A percentile compares a stretch with the other conserved stretches of the same genome.
These are phyloP conservation scores for Coniochaeta sp. DNA, from an alignment of 2,329 filamentous ascomycete species.

Conservation along the genomic window DNA sequence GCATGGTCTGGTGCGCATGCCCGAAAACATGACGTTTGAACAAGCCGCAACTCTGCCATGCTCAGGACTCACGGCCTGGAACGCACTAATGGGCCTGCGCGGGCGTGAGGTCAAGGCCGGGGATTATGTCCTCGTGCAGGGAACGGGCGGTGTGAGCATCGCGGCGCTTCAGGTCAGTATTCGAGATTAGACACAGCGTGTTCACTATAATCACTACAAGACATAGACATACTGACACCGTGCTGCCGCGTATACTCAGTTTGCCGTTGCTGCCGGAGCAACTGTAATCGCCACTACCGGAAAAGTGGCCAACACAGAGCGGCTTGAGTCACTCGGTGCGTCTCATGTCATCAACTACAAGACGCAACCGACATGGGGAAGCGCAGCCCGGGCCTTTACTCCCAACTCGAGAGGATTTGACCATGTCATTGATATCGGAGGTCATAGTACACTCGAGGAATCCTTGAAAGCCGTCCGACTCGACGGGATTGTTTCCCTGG, in stretches of 20 bases:
- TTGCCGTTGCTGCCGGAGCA: conserved; percentile 40
- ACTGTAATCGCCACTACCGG: conserved; percentile 53
- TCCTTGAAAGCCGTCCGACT: conserved; percentile 40
- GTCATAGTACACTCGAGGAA: conserved; percentile 51
- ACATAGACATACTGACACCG: background rate
- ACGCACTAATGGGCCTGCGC: conserved; percentile 38
- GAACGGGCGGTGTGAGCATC: conserved; percentile 31
- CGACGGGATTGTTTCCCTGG: conserved; percentile 24
- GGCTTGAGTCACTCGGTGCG: conserved; percentile 48
- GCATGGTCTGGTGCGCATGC: conserved; percentile 45
- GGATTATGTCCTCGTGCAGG: conserved; percentile 27
- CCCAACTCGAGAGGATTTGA: conserved; percentile 46
- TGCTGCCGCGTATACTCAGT: background rate
- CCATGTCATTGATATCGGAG: conserved; percentile 60
- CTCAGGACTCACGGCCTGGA: conserved; percentile 43
- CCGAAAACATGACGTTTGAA: conserved; percentile 29
- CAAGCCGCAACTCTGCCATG: conserved; percentile 38
- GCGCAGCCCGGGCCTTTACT: conserved; percentile 41
- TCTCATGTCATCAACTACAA: conserved; percentile 56
- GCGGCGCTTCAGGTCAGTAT: conserved; percentile 24
- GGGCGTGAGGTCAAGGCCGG: conserved; percentile 29
- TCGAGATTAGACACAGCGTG: no score
- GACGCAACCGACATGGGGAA: conserved; percentile 48
- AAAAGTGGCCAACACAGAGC: conserved; percentile 43
- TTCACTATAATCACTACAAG: no score